Evolutionary conservation across 345 rosid species (phyloP), one percentile per base, ranked within the genome.

Genomic region (Kernera saxatilis): DNA sequence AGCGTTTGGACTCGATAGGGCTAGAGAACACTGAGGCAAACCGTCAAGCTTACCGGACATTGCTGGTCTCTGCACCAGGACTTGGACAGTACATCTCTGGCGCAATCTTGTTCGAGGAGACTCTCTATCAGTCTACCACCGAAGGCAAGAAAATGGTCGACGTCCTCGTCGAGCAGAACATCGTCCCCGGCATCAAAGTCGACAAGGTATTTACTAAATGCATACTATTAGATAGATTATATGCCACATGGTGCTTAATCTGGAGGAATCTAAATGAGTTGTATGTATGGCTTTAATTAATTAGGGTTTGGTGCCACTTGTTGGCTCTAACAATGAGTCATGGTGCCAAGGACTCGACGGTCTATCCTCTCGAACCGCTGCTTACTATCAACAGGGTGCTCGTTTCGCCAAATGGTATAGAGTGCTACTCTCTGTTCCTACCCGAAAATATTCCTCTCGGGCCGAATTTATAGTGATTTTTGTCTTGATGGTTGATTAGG

Each of bases 331-430:
- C 78, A 77, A 86, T 25, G 98, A 91, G 81, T 93, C 98, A 3
- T 93, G 98, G 98, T 93, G 97, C 84, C 97, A 93, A 79, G 98
- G 98, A 74, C 96, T 93, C 22, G 98, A 93, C 11, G 98, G 98
- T 39, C 88, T 93, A 26, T 87, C 98, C 25, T 91, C 98, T 40
- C 87, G 98, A 55, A 35, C 98, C 0, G 97, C 97, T 73, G 99
- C 99, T 51, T 94, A 94, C 88, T 94, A 94, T 81, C 92, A 91
- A 75, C 97, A 91, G 84, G 97, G 99, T 59, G 99, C 99, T 77
- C 96, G 96, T 69, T 94, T 94, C 17, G 96, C 99, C 75, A 94
- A 94, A 91, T 94, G 99, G 99, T 91, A 83, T 17, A 9, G 5
- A 9, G 26, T 15, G 37, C 9, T 29, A 25, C 13, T 23, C 48